A percentile compares a stretch with the other conserved stretches of the same genome.
phyloP scores from a whole-genome alignment of 768 basidiomycete species.

The Lactarius sp. region DNA sequence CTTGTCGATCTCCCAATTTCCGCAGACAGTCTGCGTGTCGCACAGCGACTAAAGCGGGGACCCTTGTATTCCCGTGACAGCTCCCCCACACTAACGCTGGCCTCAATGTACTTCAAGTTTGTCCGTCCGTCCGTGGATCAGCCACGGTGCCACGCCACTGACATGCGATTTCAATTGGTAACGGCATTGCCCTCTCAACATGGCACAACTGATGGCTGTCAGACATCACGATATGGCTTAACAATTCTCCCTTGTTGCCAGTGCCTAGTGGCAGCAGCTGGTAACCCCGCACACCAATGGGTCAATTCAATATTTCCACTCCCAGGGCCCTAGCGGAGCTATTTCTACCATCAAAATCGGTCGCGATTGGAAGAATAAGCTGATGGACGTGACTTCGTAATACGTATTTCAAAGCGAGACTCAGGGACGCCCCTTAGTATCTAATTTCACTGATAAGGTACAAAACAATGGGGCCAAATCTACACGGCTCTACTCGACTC shows the following conservation, averaged over 20 bases:
- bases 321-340: too few species aligned
- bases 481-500: too few species aligned
- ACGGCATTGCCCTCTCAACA: not conserved
- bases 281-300: not conserved
- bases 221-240: not conserved
- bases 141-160: not conserved
- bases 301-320: not conserved
- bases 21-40: not conserved
- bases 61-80: not conserved
- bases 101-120: too few species aligned
- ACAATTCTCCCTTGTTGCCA: not conserved
- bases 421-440: not conserved
- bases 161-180: not conserved
- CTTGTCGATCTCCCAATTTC: not conserved
- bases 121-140: too few species aligned
- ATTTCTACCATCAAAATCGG: not conserved
- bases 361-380: not conserved
- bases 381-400: not conserved
- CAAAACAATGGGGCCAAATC: not conserved
- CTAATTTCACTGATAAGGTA: not conserved
- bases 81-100: not conserved
- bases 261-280: not conserved
- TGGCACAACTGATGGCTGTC: constrained; percentile 3
- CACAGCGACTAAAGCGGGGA: too few species aligned
- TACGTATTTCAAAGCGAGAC: not conserved